A percentile compares a stretch with the other conserved stretches of the same genome.
Evolutionary conservation across 2,329 filamentous ascomycete species (phyloP).

Genomic region (Thielaviopsis populi): DNA sequence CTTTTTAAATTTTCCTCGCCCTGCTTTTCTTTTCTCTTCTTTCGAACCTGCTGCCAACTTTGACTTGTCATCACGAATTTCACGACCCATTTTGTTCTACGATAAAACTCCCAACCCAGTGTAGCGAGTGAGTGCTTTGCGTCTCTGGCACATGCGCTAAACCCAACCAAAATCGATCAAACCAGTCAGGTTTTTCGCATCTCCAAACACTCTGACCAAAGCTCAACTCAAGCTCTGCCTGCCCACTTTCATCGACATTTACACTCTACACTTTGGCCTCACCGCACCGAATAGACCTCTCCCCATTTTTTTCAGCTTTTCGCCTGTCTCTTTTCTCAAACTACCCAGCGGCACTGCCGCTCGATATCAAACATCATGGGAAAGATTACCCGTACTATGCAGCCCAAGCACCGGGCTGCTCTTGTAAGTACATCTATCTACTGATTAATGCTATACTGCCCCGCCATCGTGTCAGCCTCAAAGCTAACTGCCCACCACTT

Average conservation of each 20-base stretch:
- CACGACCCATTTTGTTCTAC: neutral
- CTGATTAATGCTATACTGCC: neutral
- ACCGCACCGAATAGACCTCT: neutral
- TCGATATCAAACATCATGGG: constrained; percentile 39
- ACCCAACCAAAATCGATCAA: neutral
- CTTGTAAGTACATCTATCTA: constrained; percentile 35
- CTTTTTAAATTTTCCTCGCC: neutral
- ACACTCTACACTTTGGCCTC: neutral
- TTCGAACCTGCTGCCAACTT: neutral
- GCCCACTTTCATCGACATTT: neutral
- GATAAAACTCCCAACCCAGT: neutral
- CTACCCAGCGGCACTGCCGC: constrained; percentile 15
- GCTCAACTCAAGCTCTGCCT: neutral
- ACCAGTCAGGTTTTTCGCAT: neutral
- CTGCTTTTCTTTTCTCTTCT: neutral
- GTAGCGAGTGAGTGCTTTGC: neutral
- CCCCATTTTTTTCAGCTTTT: neutral
- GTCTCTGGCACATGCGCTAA: neutral
- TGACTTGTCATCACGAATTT: neutral
- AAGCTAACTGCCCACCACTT: constrained; percentile 1
- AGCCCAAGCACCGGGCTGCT: constrained; percentile 51
- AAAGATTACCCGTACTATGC: constrained; percentile 53
- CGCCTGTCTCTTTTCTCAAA: neutral
- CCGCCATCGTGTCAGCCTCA: neutral
- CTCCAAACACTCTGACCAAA: neutral